Percentiles rank a stretch among this genome's conserved stretches.
Conservation (phyloP, 1,139 yeast species). For the Taiozyma sp. region DNA sequence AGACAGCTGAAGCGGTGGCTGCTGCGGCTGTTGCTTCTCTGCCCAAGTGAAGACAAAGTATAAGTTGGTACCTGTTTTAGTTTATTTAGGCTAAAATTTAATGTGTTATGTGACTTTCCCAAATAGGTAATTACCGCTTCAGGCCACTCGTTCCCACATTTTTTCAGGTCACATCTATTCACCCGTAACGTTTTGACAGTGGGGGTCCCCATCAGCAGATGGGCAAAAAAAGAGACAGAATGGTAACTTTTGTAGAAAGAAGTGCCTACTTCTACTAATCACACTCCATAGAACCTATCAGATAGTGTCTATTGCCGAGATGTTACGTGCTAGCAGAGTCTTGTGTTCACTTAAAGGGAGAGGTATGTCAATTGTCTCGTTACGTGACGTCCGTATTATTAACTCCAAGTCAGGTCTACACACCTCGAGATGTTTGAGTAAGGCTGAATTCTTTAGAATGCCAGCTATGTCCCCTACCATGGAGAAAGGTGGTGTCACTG, state of each 20-base stretch:
- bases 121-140: not conserved
- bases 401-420: conserved; percentile 17
- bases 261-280: no score
- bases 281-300: not conserved
- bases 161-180: not conserved
- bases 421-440: conserved; percentile 16
- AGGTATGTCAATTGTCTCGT: not conserved
- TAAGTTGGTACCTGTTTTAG: not conserved
- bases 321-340: not conserved
- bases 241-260: not conserved
- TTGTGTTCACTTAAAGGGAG: not conserved
- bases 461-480: conserved; percentile 99
- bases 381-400: not conserved
- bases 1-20: conserved; percentile 5
- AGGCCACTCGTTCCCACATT: not conserved
- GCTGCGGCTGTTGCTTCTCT: conserved; percentile 9
- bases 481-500: conserved; percentile 96
- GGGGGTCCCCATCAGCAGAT: conserved; percentile 3
- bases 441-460: conserved; percentile 70
- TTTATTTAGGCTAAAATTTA: not conserved
- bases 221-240: conserved; percentile 1
- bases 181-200: not conserved
- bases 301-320: not conserved
- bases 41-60: not conserved
- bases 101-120: not conserved